Evolutionary conservation across 202 grass and related monocot species (phyloP).

Genomic region (Cymbopogon flexuosus): DNA sequence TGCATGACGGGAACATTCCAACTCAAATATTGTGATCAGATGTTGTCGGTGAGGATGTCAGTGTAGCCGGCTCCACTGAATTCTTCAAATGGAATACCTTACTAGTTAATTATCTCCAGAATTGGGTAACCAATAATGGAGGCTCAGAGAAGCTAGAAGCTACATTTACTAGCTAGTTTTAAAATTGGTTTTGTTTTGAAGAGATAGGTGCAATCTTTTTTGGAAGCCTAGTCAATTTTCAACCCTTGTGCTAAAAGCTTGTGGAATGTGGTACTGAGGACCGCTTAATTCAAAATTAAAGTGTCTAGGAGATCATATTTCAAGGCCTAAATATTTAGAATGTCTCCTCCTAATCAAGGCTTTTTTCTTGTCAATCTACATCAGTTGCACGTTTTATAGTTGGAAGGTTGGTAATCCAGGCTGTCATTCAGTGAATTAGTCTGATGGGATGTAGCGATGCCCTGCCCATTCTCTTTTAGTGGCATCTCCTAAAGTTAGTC

Average conservation of each 20-base stretch:
- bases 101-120: neutral
- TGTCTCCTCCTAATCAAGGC: neutral
- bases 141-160: neutral
- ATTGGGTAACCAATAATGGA: neutral
- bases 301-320: neutral
- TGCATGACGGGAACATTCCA: neutral
- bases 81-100: neutral
- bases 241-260: neutral
- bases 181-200: neutral
- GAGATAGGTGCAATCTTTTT: neutral
- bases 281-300: neutral
- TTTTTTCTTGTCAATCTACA: conserved; percentile 12
- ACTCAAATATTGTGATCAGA: neutral
- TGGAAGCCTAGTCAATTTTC: neutral
- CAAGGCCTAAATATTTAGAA: conserved; percentile 15
- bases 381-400: conserved; percentile 1
- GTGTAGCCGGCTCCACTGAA: neutral
- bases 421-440: conserved; percentile 34
- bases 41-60: neutral
- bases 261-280: neutral
- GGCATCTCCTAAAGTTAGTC: conserved; percentile 17
- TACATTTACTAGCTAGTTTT: neutral
- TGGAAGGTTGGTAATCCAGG: conserved; percentile 36
- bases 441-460: conserved; percentile 12
- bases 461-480: neutral